These are phyloP conservation scores for Crithidia bombi DNA, from an alignment of 208 protist species.

Conservation along the genomic window DNA sequence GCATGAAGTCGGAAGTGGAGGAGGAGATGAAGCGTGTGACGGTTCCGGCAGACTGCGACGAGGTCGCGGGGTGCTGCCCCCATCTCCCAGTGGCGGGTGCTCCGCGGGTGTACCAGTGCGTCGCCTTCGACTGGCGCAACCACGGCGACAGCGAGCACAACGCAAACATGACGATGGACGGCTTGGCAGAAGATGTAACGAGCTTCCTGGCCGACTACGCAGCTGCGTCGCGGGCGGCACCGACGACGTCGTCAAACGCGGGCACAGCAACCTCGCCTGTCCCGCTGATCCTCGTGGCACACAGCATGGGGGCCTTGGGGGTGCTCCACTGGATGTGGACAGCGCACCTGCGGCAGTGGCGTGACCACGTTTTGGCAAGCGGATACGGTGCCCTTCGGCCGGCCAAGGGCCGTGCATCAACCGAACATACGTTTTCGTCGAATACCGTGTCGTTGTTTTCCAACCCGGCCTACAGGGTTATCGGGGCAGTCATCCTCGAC, in stretches of 20 bases:
- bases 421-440: neutral
- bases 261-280: conserved; percentile 18
- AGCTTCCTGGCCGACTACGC: conserved; percentile 35
- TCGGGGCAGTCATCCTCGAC: conserved; percentile 51
- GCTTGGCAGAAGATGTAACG: conserved; percentile 46
- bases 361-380: conserved; percentile 26
- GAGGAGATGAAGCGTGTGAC: conserved; percentile 22
- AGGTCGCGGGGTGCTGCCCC: conserved; percentile 4
- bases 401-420: neutral
- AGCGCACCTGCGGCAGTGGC: conserved; percentile 40
- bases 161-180: conserved; percentile 41
- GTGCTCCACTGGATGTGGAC: conserved; percentile 60
- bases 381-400: conserved; percentile 1
- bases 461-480: conserved; percentile 36
- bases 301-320: conserved; percentile 58
- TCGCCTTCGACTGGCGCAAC: conserved; percentile 56
- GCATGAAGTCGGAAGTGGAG: conserved; percentile 24
- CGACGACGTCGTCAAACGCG: neutral
- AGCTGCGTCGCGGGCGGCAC: neutral
- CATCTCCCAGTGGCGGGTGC: neutral
- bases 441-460: conserved; percentile 19
- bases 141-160: conserved; percentile 51
- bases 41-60: conserved; percentile 6
- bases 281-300: conserved; percentile 47
- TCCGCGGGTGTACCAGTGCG: conserved; percentile 33